phyloP scores from a whole-genome alignment of 2,329 filamentous ascomycete species.

The Teratosphaeria destructans region DNA sequence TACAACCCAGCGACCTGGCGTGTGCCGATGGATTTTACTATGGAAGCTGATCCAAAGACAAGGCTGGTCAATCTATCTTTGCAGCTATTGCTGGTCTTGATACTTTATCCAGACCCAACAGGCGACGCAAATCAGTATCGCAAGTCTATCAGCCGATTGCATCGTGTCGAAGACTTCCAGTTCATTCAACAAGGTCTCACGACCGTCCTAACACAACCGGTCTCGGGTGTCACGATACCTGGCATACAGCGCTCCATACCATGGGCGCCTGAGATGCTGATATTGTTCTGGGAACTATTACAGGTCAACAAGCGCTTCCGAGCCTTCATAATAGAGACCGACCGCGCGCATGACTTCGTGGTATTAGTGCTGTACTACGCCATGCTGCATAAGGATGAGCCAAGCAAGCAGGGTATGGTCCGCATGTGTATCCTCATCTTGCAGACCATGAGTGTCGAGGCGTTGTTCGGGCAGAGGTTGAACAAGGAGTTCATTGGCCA shows the following conservation, averaged over 20 bases:
- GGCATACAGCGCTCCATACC: constrained; percentile 69
- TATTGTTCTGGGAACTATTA: constrained; percentile 93
- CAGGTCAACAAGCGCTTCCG: constrained; percentile 97
- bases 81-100: constrained; percentile 67
- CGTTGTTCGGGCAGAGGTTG: constrained; percentile 78
- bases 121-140: constrained; percentile 75
- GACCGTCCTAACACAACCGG: constrained; percentile 68
- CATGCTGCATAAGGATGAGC: constrained; percentile 75
- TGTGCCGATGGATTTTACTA: constrained; percentile 81
- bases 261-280: constrained; percentile 90
- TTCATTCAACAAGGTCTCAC: constrained; percentile 50
- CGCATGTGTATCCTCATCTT: constrained; percentile 96
- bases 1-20: constrained; percentile 93
- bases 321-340: constrained; percentile 93
- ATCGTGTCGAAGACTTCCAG: constrained; percentile 92
- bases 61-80: constrained; percentile 84
- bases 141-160: constrained; percentile 80
- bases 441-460: constrained; percentile 88
- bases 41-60: constrained; percentile 64
- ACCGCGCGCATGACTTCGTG: constrained; percentile 84
- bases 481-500: constrained; percentile 85
- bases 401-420: constrained; percentile 81
- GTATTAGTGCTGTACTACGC: constrained; percentile 87
- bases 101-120: constrained; percentile 19
- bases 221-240: constrained; percentile 71